Percentiles rank a stretch among this genome's conserved stretches.
Evolutionary conservation across 176 grass and related monocot species (phyloP).

Genomic region (Avena atlantica): DNA sequence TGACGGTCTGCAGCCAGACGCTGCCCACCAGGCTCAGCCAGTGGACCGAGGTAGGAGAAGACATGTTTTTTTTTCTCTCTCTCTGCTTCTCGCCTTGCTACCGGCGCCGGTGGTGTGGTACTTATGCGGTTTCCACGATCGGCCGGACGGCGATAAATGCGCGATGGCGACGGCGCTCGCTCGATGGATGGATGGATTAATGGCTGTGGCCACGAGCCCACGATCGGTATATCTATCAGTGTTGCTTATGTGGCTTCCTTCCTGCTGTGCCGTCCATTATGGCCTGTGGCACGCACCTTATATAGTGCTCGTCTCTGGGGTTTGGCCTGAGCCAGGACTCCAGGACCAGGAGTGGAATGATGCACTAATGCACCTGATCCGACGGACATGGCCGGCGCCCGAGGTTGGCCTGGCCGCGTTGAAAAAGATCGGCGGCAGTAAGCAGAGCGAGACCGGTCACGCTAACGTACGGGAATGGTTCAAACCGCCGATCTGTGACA

Average conservation of each 20-base stretch:
- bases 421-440: constrained; percentile 4
- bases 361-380: constrained; percentile 35
- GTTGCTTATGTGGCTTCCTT: constrained; percentile 42
- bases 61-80: constrained; percentile 31
- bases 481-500: not conserved
- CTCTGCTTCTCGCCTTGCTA: not conserved
- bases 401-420: constrained; percentile 31
- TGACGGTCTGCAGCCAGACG: constrained; percentile 94
- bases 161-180: constrained; percentile 33
- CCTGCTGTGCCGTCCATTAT: constrained; percentile 60
- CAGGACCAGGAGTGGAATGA: not conserved
- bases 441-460: not conserved
- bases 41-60: constrained; percentile 64
- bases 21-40: constrained; percentile 93
- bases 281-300: constrained; percentile 46
- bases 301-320: constrained; percentile 36
- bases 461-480: not conserved
- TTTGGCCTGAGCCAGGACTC: not conserved
- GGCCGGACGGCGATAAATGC: constrained; percentile 46
- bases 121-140: constrained; percentile 50
- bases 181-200: not conserved
- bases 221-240: not conserved
- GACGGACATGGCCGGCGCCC: constrained; percentile 18
- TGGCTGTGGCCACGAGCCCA: constrained; percentile 43
- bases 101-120: constrained; percentile 21